phyloP scores from a whole-genome alignment of 768 basidiomycete genomes.

The Boletus barrowsii region DNA sequence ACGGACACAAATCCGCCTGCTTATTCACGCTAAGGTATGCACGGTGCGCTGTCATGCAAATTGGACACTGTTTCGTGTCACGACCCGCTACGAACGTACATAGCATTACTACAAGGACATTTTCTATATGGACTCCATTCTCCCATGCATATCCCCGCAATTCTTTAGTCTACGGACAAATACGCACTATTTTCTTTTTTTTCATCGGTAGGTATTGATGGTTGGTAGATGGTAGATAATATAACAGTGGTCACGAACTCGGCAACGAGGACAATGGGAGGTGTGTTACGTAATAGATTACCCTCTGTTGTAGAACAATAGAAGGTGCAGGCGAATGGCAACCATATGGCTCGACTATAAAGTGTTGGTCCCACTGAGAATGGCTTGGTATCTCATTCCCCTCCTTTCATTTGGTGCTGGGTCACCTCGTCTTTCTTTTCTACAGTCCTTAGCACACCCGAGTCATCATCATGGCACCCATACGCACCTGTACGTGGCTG shows the following conservation, averaged over 20 bases:
- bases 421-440: conserved; percentile 22
- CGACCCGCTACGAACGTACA: conserved; percentile 14
- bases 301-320: conserved; percentile 29
- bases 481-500: conserved; percentile 44
- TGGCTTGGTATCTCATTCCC: conserved; percentile 4
- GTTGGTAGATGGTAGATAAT: neutral
- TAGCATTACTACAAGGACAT: conserved; percentile 8
- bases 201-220: conserved; percentile 1
- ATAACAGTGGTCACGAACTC: neutral
- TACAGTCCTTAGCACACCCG: conserved; percentile 13
- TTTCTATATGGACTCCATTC: conserved; percentile 13
- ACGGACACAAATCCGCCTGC: conserved; percentile 19
- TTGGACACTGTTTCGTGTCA: conserved; percentile 1
- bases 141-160: conserved; percentile 8
- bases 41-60: neutral
- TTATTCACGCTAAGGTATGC: conserved; percentile 17
- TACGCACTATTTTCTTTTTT: conserved; percentile 9
- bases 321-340: conserved; percentile 13
- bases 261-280: conserved; percentile 25
- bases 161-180: conserved; percentile 17
- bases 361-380: neutral
- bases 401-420: conserved; percentile 30
- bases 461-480: conserved; percentile 22
- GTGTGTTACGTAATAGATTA: conserved; percentile 16
- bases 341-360: conserved; percentile 19